Conservation (phyloP, 148 eudicot genomes). For the Hydrangea macrophylla region DNA sequence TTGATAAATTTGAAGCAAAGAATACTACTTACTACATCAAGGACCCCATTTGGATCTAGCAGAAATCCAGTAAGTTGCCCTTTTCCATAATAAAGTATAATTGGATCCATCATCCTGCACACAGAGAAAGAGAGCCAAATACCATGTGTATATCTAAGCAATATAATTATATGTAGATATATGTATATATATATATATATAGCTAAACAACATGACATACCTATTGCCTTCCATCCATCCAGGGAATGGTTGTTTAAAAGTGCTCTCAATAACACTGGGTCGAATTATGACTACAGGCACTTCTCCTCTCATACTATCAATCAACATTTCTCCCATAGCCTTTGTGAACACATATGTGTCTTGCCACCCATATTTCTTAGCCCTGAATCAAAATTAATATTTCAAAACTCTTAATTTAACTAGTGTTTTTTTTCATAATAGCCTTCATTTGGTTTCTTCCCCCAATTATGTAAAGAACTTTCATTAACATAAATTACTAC, state of each 20-base stretch:
- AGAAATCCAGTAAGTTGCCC: conserved; percentile 92
- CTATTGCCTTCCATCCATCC: conserved; percentile 99
- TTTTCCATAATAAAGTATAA: conserved; percentile 80
- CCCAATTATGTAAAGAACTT: no score
- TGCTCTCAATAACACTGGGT: conserved; percentile 96
- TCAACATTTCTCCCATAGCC: conserved; percentile 99
- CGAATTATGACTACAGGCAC: conserved; percentile 85
- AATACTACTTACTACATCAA: conserved; percentile 72
- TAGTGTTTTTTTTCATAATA: no score
- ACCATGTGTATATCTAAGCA: neutral
- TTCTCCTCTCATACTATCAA: conserved; percentile 71
- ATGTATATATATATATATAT: neutral
- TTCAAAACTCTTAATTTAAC: no score
- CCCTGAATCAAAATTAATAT: conserved; percentile 49
- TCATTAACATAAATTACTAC: neutral
- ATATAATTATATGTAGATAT: neutral
- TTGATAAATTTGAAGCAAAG: neutral
- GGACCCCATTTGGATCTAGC: conserved; percentile 80
- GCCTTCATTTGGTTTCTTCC: no score
- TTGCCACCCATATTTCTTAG: conserved; percentile 92
- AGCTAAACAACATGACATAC: conserved; percentile 23
- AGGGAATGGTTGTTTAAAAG: conserved; percentile 84
- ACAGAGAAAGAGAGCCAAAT: neutral
- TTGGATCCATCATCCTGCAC: conserved; percentile 97
- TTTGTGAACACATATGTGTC: conserved; percentile 96